phyloP scores from a whole-genome alignment of 768 basidiomycete genomes.

The Suillus clintonianus region DNA sequence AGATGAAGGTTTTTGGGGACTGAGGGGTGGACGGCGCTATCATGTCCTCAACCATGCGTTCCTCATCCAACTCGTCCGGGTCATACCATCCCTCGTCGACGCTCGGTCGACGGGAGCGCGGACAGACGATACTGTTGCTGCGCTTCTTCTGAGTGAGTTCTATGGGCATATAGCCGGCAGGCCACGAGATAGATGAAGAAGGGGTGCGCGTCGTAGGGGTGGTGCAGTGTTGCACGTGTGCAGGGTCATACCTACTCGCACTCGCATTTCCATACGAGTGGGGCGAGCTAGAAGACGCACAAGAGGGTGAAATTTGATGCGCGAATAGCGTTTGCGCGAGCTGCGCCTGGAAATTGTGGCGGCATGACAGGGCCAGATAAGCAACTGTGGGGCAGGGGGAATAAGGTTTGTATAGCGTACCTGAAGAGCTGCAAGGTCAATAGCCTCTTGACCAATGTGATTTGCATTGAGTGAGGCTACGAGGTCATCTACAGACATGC shows the following conservation, averaged over 20 bases:
- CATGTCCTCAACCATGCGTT: slow-evolving; percentile 48
- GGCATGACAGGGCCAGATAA: slow-evolving; percentile 15
- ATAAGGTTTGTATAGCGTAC: slow-evolving; percentile 25
- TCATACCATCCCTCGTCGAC: slow-evolving; percentile 30
- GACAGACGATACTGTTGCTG: slow-evolving; percentile 28
- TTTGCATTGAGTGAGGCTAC: slow-evolving; percentile 46
- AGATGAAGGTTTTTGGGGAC: slow-evolving; percentile 20
- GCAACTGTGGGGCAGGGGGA: slow-evolving; percentile 15
- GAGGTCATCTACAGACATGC: slow-evolving; percentile 51
- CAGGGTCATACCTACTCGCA: slow-evolving; percentile 30
- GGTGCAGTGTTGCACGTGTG: slow-evolving; percentile 40
- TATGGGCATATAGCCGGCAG: slow-evolving; percentile 21
- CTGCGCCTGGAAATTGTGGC: slow-evolving; percentile 36
- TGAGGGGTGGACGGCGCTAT: slow-evolving; percentile 36
- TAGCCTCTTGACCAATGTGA: slow-evolving; percentile 57
- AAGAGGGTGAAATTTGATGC: slow-evolving; percentile 29
- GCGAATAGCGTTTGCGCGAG: slow-evolving; percentile 45
- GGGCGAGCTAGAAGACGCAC: slow-evolving; percentile 17
- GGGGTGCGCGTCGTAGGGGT: slow-evolving; percentile 41
- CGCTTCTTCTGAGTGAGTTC: slow-evolving; percentile 27
- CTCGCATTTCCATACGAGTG: slow-evolving; percentile 21
- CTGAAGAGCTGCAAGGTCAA: slow-evolving; percentile 50
- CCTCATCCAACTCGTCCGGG: slow-evolving; percentile 45
- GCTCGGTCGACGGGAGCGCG: slow-evolving; percentile 19
- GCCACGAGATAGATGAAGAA: slow-evolving; percentile 31